Evolutionary conservation across 768 basidiomycete species (phyloP).

Genomic region (Termitomyces sp.): DNA sequence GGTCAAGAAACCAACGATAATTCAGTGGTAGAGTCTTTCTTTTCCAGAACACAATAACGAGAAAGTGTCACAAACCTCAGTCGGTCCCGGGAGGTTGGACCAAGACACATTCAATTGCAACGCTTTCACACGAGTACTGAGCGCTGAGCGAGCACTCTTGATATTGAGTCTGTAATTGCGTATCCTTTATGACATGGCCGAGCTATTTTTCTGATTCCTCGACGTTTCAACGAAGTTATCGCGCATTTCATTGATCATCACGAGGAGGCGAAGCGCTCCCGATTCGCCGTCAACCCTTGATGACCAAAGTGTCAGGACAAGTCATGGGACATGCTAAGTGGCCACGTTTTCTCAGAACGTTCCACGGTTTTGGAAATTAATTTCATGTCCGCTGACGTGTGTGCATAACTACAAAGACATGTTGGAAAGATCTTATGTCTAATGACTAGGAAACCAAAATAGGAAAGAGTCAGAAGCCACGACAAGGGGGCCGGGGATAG

Average conservation of each 20-base stretch:
- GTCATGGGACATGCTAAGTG: background rate
- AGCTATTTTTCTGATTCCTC: background rate
- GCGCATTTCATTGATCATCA: no score
- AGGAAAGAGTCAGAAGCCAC: background rate
- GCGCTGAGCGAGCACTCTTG: no score
- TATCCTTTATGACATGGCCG: no score
- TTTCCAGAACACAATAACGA: no score
- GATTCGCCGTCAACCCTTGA: no score
- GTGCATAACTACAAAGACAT: background rate
- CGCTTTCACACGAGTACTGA: background rate
- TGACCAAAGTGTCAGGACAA: background rate
- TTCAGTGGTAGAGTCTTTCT: no score
- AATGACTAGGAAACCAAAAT: background rate
- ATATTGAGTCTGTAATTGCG: no score
- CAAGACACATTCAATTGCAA: background rate
- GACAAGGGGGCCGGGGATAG: conserved; percentile 19
- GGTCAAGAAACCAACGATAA: no score
- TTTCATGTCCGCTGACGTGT: background rate
- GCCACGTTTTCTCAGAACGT: background rate
- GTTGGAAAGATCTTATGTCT: background rate
- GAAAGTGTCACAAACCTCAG: no score
- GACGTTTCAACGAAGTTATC: background rate
- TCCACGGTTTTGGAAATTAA: background rate
- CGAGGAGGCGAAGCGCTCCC: no score
- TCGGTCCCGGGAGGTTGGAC: background rate